These are phyloP conservation scores for Nelumbo lutea DNA, from an alignment of 164 flowering plant genomes.

Conservation along the genomic window DNA sequence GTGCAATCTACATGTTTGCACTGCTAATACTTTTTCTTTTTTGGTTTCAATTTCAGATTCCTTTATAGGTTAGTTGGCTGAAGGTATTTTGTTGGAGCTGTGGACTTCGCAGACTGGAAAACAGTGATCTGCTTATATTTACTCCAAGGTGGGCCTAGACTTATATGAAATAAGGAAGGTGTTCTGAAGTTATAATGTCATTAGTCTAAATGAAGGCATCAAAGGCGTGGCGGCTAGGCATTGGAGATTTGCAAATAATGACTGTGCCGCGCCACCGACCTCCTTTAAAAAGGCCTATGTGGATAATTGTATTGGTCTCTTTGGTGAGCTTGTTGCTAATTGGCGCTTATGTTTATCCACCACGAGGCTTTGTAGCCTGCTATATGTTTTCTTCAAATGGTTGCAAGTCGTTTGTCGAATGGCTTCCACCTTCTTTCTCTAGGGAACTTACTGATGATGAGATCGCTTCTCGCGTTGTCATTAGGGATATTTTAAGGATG, in stretches of 20 bases:
- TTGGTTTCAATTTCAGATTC: background rate
- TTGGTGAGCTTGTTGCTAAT: slow-evolving; percentile 64
- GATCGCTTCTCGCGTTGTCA: slow-evolving; percentile 71
- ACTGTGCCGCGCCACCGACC: slow-evolving; percentile 69
- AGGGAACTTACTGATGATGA: slow-evolving; percentile 81
- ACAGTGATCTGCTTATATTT: background rate
- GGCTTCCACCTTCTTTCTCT: slow-evolving; percentile 77
- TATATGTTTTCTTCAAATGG: slow-evolving; percentile 62
- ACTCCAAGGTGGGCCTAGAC: background rate
- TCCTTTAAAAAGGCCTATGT: slow-evolving; percentile 61
- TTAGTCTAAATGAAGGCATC: slow-evolving; percentile 49
- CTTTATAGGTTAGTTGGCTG: background rate
- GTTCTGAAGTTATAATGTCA: slow-evolving; percentile 23
- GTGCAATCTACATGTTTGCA: background rate
- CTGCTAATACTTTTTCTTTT: background rate
- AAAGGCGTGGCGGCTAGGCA: slow-evolving; percentile 61
- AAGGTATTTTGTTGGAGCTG: background rate
- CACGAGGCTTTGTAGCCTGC: slow-evolving; percentile 57
- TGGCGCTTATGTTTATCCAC: slow-evolving; percentile 76
- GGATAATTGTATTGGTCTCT: slow-evolving; percentile 77
- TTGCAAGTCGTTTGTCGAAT: slow-evolving; percentile 49
- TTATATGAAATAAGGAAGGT: background rate
- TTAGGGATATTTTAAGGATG: slow-evolving; percentile 53
- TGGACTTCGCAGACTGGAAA: background rate
- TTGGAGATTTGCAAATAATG: slow-evolving; percentile 59